Evolutionary conservation across 768 basidiomycete genomes (phyloP), one percentile per base, ranked within the genome.

Genomic region (Guyanaporus albipodus): DNA sequence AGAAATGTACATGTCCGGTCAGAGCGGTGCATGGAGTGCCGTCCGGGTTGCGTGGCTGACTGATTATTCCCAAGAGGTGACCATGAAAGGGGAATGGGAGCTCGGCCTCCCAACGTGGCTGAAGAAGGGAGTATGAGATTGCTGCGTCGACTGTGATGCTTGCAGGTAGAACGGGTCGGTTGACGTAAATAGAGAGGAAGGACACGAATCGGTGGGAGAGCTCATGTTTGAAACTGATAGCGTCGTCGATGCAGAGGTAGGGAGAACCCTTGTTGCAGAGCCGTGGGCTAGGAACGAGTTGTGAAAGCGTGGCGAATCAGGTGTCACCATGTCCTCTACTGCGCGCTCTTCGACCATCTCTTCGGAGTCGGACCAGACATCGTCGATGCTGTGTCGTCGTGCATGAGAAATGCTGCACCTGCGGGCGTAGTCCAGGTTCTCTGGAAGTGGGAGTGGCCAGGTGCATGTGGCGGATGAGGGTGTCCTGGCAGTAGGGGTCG

Each of bases 141-240:
- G 59, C 45, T 70, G 69, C 10, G 63, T 52, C 6, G 68, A 48
- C 50, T 75, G 74, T n/a, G 63, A 55, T 19, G 68, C 68, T 18
- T 75, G 72, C 48, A 74, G 53, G 54, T 73, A 76, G 58, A 76
- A 76, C n/a, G 75, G 76, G 51, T 77, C 76, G 10, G 75, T 71
- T 41, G 73, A 69, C 1, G 72, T 61, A 56, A 76, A 76, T 26
- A 62, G 53, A 28, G 72, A 71, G 42, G 66, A 28, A 21, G 52
- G 1, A 42, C 38, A 54, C 1, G 58, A 21, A 21, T 65, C 66
- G 28, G 57, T 42, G 43, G 68, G 56, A 33, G 58, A 49, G 46
- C 14, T 48, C 38, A 45, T 46, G 47, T 38, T 44, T 8, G 60
- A 49, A 6, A 46, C 22, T 1, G 52, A 42, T 17, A 52, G 46